Evolutionary conservation across 495 filamentous ascomycete species (phyloP).

Genomic region (Lophium mytilinum): DNA sequence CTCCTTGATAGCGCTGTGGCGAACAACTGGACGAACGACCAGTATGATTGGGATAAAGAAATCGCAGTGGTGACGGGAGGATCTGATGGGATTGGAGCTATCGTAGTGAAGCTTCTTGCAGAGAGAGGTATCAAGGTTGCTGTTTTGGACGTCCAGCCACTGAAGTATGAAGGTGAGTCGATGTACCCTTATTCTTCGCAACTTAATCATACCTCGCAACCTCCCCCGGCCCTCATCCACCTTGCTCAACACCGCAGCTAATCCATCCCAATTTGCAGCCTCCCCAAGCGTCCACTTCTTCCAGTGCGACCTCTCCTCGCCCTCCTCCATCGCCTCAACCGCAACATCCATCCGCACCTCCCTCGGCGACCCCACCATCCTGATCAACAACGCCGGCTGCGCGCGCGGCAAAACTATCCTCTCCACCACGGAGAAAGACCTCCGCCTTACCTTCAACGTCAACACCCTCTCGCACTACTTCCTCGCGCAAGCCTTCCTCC

Average conservation of each 20-base stretch:
- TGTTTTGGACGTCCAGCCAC: slow-evolving; percentile 59
- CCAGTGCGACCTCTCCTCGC: slow-evolving; percentile 21
- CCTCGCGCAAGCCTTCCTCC: slow-evolving; percentile 58
- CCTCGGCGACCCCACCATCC: slow-evolving; percentile 56
- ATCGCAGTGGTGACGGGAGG: slow-evolving; percentile 66
- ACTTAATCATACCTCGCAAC: too few species aligned
- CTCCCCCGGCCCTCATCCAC: background rate
- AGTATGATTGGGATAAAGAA: slow-evolving; percentile 61
- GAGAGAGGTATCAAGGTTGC: slow-evolving; percentile 52
- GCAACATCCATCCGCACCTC: background rate
- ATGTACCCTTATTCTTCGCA: background rate
- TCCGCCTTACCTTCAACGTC: slow-evolving; percentile 61
- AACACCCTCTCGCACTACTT: slow-evolving; percentile 64
- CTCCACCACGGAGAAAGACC: slow-evolving; percentile 44
- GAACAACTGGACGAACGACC: slow-evolving; percentile 55
- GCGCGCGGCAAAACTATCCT: slow-evolving; percentile 55
- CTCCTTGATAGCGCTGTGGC: slow-evolving; percentile 46
- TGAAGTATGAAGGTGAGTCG: slow-evolving; percentile 46
- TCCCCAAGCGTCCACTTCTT: slow-evolving; percentile 23
- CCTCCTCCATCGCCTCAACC: slow-evolving; percentile 9
- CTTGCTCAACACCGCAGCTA: background rate
- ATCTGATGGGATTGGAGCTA: slow-evolving; percentile 57
- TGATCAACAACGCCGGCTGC: slow-evolving; percentile 72
- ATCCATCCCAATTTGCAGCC: slow-evolving; percentile 2
- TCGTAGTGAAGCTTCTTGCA: slow-evolving; percentile 52